Evolutionary conservation across 1,139 yeast genomes (phyloP).

Genomic region (Saccharomyces hybrid): DNA sequence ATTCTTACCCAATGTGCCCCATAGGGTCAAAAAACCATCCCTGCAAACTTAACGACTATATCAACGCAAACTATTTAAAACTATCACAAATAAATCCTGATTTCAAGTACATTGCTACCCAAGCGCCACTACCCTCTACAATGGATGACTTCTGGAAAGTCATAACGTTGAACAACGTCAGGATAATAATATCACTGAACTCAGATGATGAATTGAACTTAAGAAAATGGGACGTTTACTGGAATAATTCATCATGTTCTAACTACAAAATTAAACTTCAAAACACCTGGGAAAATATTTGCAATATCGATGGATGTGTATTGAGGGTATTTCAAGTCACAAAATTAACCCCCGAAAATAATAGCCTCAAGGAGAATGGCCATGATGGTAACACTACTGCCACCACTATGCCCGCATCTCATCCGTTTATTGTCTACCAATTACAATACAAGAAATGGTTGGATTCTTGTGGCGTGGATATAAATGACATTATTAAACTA

Average conservation of each 20-base stretch:
- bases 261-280: slow-evolving; percentile 27
- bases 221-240: slow-evolving; percentile 50
- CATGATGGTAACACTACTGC: slow-evolving; percentile 25
- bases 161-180: slow-evolving; percentile 51
- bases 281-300: slow-evolving; percentile 26
- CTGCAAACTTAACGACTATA: slow-evolving; percentile 38
- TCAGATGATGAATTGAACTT: slow-evolving; percentile 46
- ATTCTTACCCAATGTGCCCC: slow-evolving; percentile 6
- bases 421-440: slow-evolving; percentile 43
- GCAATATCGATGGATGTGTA: slow-evolving; percentile 30
- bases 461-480: slow-evolving; percentile 64
- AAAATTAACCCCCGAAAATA: slow-evolving; percentile 8
- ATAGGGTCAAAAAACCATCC: background rate
- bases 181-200: slow-evolving; percentile 64
- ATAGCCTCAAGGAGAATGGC: background rate
- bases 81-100: slow-evolving; percentile 34
- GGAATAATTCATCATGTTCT: slow-evolving; percentile 35
- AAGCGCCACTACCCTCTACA: slow-evolving; percentile 74
- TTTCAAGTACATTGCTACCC: slow-evolving; percentile 66
- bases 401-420: slow-evolving; percentile 10
- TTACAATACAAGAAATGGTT: slow-evolving; percentile 75
- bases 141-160: slow-evolving; percentile 79
- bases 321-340: slow-evolving; percentile 30
- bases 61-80: slow-evolving; percentile 54
- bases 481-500: slow-evolving; percentile 46